A percentile compares a stretch with the other conserved stretches of the same genome.
phyloP scores from a whole-genome alignment of 148 eudicot species.

The Mesembryanthemum crystallinum region DNA sequence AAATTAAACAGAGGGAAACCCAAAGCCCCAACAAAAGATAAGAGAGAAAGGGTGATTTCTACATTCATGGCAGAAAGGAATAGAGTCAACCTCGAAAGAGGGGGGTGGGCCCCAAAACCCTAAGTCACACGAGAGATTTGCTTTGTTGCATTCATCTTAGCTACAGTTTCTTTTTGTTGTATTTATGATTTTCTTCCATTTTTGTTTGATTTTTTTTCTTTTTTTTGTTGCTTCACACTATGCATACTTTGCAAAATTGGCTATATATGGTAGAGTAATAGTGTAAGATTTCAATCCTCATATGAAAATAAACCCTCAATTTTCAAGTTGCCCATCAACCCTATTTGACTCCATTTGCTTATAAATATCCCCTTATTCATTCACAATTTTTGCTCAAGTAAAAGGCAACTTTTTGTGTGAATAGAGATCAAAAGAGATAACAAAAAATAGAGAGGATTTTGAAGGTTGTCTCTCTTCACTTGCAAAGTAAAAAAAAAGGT shows the following conservation, averaged over 20 bases:
- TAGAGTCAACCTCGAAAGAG: no score
- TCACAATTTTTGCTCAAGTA: neutral
- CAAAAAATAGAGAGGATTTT: no score
- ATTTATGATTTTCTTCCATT: no score
- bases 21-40: no score
- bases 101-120: no score
- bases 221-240: neutral
- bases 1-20: no score
- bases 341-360: neutral
- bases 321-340: neutral
- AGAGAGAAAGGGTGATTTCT: no score
- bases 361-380: neutral
- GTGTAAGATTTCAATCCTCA: neutral
- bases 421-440: neutral
- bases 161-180: no score
- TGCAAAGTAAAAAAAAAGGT: no score
- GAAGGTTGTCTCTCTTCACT: neutral
- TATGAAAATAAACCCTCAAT: neutral
- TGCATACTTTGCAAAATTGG: neutral
- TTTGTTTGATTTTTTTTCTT: neutral
- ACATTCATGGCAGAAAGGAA: no score
- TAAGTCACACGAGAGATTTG: no score
- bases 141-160: no score
- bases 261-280: neutral
- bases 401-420: neutral